Conservation (phyloP, 768 basidiomycete species). For the Cystofilobasidium ferigula region DNA sequence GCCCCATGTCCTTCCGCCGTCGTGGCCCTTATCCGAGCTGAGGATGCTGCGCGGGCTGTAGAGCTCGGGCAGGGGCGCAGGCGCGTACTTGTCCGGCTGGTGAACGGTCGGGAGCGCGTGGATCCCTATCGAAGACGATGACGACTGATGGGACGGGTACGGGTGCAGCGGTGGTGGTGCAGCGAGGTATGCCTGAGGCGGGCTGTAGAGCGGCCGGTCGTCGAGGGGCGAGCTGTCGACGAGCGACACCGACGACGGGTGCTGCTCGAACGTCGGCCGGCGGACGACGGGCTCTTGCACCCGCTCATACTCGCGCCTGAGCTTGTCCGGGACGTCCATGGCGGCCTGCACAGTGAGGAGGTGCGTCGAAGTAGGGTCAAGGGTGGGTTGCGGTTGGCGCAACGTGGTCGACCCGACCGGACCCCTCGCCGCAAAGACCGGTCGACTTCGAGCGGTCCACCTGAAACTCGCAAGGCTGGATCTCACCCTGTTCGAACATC, state of each 20-base stretch:
- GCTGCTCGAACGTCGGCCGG: background rate
- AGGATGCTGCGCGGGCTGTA: background rate
- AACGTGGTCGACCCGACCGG: too few relatives aligned
- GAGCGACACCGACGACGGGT: background rate
- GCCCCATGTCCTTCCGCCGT: background rate
- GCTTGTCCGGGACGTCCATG: background rate
- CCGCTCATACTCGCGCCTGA: background rate
- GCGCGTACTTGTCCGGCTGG: background rate
- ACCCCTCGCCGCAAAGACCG: too few relatives aligned
- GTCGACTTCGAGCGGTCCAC: too few relatives aligned
- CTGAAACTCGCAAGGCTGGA: too few relatives aligned
- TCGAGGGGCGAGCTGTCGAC: background rate
- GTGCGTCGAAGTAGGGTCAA: background rate
- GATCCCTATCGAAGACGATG: background rate
- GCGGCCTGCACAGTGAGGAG: background rate
- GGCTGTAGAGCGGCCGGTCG: too few relatives aligned
- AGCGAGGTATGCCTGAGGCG: background rate
- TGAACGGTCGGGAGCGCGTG: background rate
- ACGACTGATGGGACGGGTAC: background rate
- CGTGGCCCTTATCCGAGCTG: background rate
- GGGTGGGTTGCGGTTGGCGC: too few relatives aligned
- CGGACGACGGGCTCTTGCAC: background rate
- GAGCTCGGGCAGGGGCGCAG: background rate
- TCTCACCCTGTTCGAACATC: too few relatives aligned
- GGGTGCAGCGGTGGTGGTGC: background rate